Base-by-base conservation (phyloP, 371 early-diverging fungal genomes). In the Mucor indicus region DNA sequence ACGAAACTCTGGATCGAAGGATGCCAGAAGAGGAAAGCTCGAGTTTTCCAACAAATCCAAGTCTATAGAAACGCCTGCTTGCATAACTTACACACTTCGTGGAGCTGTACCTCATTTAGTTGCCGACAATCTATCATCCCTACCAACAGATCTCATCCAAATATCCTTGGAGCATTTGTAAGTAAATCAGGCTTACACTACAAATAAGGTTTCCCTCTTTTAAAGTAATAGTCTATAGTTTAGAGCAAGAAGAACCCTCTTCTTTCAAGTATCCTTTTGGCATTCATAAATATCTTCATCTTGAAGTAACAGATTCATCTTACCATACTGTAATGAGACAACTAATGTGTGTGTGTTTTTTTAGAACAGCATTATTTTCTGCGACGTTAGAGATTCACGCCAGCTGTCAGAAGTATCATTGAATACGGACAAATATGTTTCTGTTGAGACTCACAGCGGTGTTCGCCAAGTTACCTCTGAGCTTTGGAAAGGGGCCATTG, bases 91-190 rank as follows among this genome's bases (percentile, higher is more conserved):
- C 58, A 85, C 87, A 7, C 58, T 78, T 35, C 80, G 81, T 25
- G 91, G 89, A 7, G 71, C 87, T 5, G 85, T 86, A 11, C 89
- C 89, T 25, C 91, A 90, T 50, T 63, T 89, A 54, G 73, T 86
- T 17, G 79, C 83, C 2, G 89, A 91, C 33, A 83, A 75, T 30
- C 41, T 81, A 29, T 58, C 69, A 16, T 46, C 48, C 7, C 65
- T 81, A 17, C 74, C 73, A 9, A 60, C 75, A 7, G 69, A 70
- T 15, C 64, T 74, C 15, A 53, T 77, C 15, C 74, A 72, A 39
- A 56, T 83, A 11, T 70, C 76, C 24, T 60, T 83, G 27, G 84
- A 83, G 33, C 80, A 83, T 22, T 72, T 85, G 86, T 85, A 79
- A 57, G 64, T 21, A 1, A n/a, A 35, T 35, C 6, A 8, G 30